Evolutionary conservation across 2,329 filamentous ascomycete species (phyloP), one percentile per base, ranked within the genome.

Genomic region (Byssochlamys sp.): DNA sequence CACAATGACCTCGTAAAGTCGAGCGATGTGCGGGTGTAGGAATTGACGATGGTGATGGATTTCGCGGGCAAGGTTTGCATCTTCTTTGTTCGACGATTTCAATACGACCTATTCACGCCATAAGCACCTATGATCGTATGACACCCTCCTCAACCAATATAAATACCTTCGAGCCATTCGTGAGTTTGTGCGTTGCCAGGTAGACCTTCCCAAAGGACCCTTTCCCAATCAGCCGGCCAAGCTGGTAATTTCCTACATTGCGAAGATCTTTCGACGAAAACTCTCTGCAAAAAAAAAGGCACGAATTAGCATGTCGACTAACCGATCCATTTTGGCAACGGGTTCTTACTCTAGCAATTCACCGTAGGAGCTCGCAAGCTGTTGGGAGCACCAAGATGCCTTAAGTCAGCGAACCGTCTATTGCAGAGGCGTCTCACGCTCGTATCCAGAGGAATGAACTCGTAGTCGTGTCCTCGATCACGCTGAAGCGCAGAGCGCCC

Each of bases 41-140:
- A 99, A 96, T 74, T 99, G 94, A 65, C 94, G 89, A 73, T 99
- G 94, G 72, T 99, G 94, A 73, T 99, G 94, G 66, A 99, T 99
- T 73, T 99, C 94, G 66, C 94, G 88, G 14, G 92, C 92, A 53
- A 99, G 86, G 71, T 99, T 99, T 56, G 90, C 85, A 73, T 99
- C 94, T 70, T 91, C 88, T 73, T 96, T 96, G 71, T 94, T 92
- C 61, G 94, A 94, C 60, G 91, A 96, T 77, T 99, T 99, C 76
- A 99, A 89, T 35, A 99, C 94, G 66, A 99, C 94, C 90, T 95
- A 71, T 54, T 58, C 60, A 55, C 10, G 39, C 4, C 51, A 59
- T 52, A 29, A 54, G 61, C 59, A 29, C 56, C 50, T 55, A 33
- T 58, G 55, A 33, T 29, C 31, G 33, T 26, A 49, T 25, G 27